These are phyloP conservation scores for Populus simonii DNA, from an alignment of 345 rosid species.

Conservation along the genomic window DNA sequence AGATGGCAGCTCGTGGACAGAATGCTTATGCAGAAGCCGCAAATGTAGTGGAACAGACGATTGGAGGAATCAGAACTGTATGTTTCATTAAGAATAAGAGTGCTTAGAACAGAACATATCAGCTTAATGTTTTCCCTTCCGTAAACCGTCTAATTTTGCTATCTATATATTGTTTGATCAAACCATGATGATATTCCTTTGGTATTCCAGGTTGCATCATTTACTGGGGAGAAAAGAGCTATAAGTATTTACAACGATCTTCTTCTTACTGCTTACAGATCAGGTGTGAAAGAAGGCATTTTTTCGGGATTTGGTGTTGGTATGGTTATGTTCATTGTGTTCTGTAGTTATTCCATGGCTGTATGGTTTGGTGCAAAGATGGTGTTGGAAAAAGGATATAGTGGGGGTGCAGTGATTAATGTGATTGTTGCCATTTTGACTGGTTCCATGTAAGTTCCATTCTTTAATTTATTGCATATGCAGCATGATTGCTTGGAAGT, in stretches of 20 bases:
- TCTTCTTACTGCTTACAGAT: slow-evolving; percentile 47
- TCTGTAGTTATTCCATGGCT: slow-evolving; percentile 52
- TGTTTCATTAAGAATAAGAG: neutral
- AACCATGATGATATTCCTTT: neutral
- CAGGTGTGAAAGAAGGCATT: slow-evolving; percentile 55
- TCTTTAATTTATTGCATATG: neutral
- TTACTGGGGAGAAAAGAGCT: slow-evolving; percentile 65
- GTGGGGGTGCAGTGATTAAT: slow-evolving; percentile 55
- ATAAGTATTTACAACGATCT: slow-evolving; percentile 45
- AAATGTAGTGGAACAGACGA: slow-evolving; percentile 26
- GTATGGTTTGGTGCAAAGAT: slow-evolving; percentile 67
- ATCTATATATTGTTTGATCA: neutral
- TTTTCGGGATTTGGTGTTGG: slow-evolving; percentile 66
- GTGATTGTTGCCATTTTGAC: slow-evolving; percentile 57
- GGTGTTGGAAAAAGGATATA: slow-evolving; percentile 55
- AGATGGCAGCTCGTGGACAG: slow-evolving; percentile 26
- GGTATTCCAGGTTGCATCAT: slow-evolving; percentile 61
- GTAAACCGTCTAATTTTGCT: neutral
- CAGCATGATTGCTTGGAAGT: neutral
- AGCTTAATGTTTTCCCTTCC: neutral
- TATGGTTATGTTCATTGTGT: slow-evolving; percentile 30
- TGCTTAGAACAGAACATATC: neutral
- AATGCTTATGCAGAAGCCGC: slow-evolving; percentile 29
- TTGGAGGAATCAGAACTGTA: slow-evolving; percentile 33
- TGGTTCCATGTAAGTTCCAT: slow-evolving; percentile 66